Percentiles rank a stretch among this genome's conserved stretches.
Conservation (phyloP, 345 rosid genomes). For the Kandelia obovata region DNA sequence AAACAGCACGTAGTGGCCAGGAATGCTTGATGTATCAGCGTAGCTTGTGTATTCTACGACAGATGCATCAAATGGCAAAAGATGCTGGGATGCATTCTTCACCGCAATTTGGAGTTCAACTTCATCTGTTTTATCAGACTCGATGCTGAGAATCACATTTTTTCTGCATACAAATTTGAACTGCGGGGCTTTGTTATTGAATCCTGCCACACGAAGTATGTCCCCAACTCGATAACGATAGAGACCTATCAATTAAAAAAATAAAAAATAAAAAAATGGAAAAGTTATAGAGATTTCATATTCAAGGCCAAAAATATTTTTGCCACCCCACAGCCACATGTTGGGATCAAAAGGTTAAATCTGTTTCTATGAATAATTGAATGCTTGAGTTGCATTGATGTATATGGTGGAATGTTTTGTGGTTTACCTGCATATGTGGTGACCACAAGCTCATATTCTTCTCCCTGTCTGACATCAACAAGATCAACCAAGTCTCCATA, state of each 20-base stretch:
- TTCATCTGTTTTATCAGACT: conserved; percentile 16
- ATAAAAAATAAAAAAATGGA: background rate
- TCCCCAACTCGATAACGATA: conserved; percentile 27
- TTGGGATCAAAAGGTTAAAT: background rate
- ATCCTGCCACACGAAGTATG: conserved; percentile 14
- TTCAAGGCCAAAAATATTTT: background rate
- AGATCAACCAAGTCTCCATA: conserved; percentile 14
- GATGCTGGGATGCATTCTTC: conserved; percentile 11
- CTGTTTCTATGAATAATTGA: too few relatives aligned
- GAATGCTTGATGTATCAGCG: conserved; percentile 19
- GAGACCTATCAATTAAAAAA: conserved; percentile 10
- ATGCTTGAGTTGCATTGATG: too few relatives aligned
- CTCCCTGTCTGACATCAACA: conserved; percentile 6
- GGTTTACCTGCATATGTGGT: conserved; percentile 25
- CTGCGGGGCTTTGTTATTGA: conserved; percentile 28
- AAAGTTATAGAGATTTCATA: background rate
- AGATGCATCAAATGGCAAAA: conserved; percentile 1
- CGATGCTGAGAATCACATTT: conserved; percentile 14
- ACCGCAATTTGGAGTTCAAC: conserved; percentile 18
- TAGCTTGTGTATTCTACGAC: conserved; percentile 26
- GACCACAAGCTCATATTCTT: conserved; percentile 20
- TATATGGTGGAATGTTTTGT: background rate
- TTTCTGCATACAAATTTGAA: conserved; percentile 16
- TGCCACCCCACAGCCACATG: too few relatives aligned
- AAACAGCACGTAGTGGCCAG: conserved; percentile 19